Conservation (phyloP, 306 rosid species). For the Fragaria ananassa region DNA sequence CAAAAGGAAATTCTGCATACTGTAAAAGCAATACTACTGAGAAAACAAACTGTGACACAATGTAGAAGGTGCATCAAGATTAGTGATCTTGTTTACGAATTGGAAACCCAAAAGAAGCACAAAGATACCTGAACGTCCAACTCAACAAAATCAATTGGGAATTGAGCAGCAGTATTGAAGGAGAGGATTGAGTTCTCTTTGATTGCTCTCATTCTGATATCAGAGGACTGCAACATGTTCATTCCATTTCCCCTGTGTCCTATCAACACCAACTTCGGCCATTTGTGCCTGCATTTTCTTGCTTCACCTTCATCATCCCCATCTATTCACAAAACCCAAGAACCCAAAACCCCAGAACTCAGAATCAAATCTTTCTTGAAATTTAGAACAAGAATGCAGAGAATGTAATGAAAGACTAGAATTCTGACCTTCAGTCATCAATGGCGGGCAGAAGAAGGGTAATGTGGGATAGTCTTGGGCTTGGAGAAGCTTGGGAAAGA, state of each 20-base stretch:
- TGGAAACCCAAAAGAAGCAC: neutral
- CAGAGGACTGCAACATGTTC: slow-evolving; percentile 67
- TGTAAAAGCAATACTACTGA: slow-evolving; percentile 3
- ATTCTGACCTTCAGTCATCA: slow-evolving; percentile 15
- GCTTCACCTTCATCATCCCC: slow-evolving; percentile 1
- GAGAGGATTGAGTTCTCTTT: slow-evolving; percentile 72
- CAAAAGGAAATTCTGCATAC: slow-evolving; percentile 25
- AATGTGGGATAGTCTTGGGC: slow-evolving; percentile 33
- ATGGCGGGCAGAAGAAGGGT: neutral
- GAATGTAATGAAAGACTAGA: neutral
- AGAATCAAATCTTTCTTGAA: neutral
- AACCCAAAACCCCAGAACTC: neutral
- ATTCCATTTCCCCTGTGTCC: slow-evolving; percentile 90
- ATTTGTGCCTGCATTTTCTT: slow-evolving; percentile 13
- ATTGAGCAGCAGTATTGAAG: slow-evolving; percentile 53
- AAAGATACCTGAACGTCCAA: slow-evolving; percentile 74
- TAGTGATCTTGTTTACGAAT: neutral
- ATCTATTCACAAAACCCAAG: neutral
- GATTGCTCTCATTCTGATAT: slow-evolving; percentile 50
- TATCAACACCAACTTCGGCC: slow-evolving; percentile 45
- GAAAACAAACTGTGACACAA: slow-evolving; percentile 1
- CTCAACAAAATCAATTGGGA: slow-evolving; percentile 62
- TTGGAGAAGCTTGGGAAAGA: slow-evolving; percentile 41
- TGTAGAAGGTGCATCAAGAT: neutral
- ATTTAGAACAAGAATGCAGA: neutral